Conservation (phyloP, 805 yeast species). For the Kazachstania psychrophila region DNA sequence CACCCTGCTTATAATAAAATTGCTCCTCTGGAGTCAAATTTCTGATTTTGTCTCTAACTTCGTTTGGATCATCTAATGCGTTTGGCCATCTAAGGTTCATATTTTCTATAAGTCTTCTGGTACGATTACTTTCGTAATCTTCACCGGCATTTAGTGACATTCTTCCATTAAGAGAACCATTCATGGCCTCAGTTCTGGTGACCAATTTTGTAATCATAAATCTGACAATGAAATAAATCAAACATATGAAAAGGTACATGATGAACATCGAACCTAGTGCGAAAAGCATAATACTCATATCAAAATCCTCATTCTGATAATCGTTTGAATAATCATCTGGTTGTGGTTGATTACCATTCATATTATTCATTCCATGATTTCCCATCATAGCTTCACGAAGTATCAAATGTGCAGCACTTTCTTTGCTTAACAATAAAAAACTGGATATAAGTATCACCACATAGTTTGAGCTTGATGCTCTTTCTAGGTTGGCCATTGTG, state of each 20-base stretch:
- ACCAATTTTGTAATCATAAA: slow-evolving; percentile 10
- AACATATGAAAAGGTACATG: slow-evolving; percentile 12
- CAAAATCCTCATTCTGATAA: slow-evolving; percentile 15
- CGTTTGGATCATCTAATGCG: slow-evolving; percentile 53
- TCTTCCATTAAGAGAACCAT: slow-evolving; percentile 2
- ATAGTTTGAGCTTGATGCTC: no score
- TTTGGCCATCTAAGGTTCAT: slow-evolving; percentile 37
- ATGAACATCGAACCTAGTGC: slow-evolving; percentile 16
- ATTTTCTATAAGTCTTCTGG: slow-evolving; percentile 3
- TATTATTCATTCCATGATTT: slow-evolving; percentile 2
- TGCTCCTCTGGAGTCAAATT: slow-evolving; percentile 42
- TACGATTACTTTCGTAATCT: slow-evolving; percentile 6
- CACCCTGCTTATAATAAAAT: slow-evolving; percentile 34
- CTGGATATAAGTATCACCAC: no score
- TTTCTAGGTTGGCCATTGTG: no score
- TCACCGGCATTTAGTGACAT: slow-evolving; percentile 12
- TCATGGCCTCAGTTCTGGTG: slow-evolving; percentile 1
- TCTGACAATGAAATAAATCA: slow-evolving; percentile 11
- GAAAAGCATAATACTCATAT: slow-evolving; percentile 19
- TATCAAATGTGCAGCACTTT: no score
- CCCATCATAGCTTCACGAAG: no score
- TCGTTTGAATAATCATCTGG: slow-evolving; percentile 2
- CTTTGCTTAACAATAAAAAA: no score
- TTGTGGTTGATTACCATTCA: neutral
- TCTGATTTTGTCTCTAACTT: slow-evolving; percentile 50